Conservation (phyloP, 164 flowering plant species). For the Umbellularia californica region DNA sequence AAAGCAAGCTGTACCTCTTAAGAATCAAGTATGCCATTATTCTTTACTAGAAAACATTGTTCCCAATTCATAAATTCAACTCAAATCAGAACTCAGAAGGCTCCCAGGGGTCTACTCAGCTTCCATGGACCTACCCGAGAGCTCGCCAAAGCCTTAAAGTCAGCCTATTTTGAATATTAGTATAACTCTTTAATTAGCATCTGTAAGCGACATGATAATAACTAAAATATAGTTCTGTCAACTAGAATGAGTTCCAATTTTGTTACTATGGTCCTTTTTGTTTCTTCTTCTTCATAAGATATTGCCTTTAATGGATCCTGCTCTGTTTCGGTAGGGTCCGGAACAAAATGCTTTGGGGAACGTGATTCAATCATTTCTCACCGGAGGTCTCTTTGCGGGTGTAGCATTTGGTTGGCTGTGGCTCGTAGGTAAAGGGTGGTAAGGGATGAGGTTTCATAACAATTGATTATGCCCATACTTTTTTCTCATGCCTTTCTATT, state of each 20-base stretch:
- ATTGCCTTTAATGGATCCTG: not conserved
- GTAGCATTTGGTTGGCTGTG: constrained; percentile 62
- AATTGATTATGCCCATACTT: not conserved
- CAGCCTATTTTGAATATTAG: no score
- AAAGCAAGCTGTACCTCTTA: no score
- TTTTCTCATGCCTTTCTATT: not conserved
- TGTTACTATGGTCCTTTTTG: not conserved
- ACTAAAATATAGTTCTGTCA: not conserved
- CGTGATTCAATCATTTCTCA: constrained; percentile 38
- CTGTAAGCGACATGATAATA: no score
- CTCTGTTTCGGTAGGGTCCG: constrained; percentile 43
- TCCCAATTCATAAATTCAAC: no score
- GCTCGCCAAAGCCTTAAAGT: no score
- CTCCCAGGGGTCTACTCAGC: no score
- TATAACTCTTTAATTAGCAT: no score
- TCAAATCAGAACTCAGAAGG: no score
- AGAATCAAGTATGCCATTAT: no score
- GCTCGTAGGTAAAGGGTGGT: constrained; percentile 36
- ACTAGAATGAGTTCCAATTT: no score
- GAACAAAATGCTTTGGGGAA: constrained; percentile 71
- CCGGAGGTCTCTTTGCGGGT: constrained; percentile 49
- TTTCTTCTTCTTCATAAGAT: no score
- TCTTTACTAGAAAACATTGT: no score
- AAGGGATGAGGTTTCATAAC: not conserved
- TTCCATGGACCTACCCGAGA: not conserved